phyloP scores from a whole-genome alignment of 2,329 filamentous ascomycete genomes.

The Ascochyta fabae region DNA sequence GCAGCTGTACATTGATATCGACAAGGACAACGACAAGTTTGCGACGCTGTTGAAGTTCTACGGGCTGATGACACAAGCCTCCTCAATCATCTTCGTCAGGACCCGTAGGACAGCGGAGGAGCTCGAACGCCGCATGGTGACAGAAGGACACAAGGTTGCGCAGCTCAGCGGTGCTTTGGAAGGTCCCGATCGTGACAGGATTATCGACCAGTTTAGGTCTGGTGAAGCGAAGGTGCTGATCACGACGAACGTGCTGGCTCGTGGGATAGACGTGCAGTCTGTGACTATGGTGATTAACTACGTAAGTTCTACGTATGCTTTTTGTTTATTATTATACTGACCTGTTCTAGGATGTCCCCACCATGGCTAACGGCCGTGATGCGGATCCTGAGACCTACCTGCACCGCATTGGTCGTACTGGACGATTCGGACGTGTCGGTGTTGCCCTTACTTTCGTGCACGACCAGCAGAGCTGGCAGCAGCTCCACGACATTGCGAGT shows the following conservation, averaged over 20 bases:
- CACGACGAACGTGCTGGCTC: constrained; percentile 94
- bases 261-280: constrained; percentile 89
- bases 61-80: constrained; percentile 93
- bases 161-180: constrained; percentile 89
- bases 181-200: constrained; percentile 77
- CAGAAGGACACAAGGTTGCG: constrained; percentile 89
- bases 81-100: constrained; percentile 98
- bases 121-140: constrained; percentile 84
- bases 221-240: constrained; percentile 95
- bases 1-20: constrained; percentile 96
- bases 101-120: constrained; percentile 83
- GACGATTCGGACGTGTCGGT: constrained; percentile 93
- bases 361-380: constrained; percentile 62
- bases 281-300: constrained; percentile 99
- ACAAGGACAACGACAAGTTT: constrained; percentile 82
- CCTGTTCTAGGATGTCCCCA: constrained; percentile 60
- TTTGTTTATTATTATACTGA: constrained; percentile 16
- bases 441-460: constrained; percentile 96
- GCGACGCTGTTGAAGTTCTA: constrained; percentile 90
- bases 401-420: constrained; percentile 95
- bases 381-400: constrained; percentile 96
- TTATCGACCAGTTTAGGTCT: constrained; percentile 85
- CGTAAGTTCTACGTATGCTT: constrained; percentile 46
- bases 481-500: constrained; percentile 78
- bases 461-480: constrained; percentile 79